Evolutionary conservation across 2,329 filamentous ascomycete species (phyloP).

Genomic region (Parastagonospora nodorum): DNA sequence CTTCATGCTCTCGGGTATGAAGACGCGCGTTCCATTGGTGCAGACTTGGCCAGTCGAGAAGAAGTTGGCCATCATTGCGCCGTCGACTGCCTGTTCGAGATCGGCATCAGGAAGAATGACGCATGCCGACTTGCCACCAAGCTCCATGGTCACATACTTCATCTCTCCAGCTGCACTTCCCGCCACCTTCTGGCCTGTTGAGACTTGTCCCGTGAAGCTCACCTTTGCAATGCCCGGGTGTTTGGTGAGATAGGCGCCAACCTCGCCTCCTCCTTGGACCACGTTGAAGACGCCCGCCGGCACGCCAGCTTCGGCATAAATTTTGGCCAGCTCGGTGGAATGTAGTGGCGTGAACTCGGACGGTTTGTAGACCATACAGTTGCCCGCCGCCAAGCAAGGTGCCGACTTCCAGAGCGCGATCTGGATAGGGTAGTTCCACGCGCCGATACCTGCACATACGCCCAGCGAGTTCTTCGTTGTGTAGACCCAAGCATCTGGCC

Average conservation of each 20-base stretch:
- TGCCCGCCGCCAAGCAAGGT: constrained; percentile 82
- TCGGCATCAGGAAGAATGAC: constrained; percentile 81
- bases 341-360: constrained; percentile 89
- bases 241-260: constrained; percentile 74
- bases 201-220: constrained; percentile 86
- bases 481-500: constrained; percentile 79
- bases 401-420: constrained; percentile 90
- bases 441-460: constrained; percentile 84
- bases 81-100: constrained; percentile 79
- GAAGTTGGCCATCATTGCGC: constrained; percentile 93
- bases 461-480: constrained; percentile 81
- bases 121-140: constrained; percentile 84
- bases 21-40: constrained; percentile 89
- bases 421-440: constrained; percentile 92
- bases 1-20: constrained; percentile 72
- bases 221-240: constrained; percentile 81
- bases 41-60: constrained; percentile 91
- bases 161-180: constrained; percentile 74
- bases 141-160: constrained; percentile 92
- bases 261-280: constrained; percentile 77
- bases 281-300: constrained; percentile 87
- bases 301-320: constrained; percentile 79
- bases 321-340: constrained; percentile 72
- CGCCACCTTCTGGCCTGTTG: constrained; percentile 82
- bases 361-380: constrained; percentile 90